Evolutionary conservation across 257 asterid species (phyloP).

Genomic region (Henckelia pumila): DNA sequence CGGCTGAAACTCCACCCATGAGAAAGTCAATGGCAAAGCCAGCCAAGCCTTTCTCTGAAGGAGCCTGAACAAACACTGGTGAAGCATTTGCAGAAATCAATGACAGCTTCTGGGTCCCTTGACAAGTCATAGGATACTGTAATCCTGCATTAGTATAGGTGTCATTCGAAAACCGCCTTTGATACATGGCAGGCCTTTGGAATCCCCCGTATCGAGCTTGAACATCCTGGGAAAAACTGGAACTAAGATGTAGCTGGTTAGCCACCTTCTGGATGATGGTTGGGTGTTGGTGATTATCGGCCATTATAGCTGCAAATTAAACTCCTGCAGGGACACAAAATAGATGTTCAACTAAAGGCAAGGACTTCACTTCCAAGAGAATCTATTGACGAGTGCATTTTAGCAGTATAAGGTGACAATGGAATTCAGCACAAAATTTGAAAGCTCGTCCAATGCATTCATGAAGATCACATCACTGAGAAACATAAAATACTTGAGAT

Average conservation of each 20-base stretch:
- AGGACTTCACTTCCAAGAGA: neutral
- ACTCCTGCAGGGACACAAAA: constrained; percentile 23
- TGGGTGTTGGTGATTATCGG: constrained; percentile 58
- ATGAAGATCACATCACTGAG: neutral
- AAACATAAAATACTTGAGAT: neutral
- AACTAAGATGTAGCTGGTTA: constrained; percentile 68
- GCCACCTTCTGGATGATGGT: constrained; percentile 66
- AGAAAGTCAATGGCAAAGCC: constrained; percentile 81
- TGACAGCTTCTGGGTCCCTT: constrained; percentile 50
- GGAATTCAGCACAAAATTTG: neutral
- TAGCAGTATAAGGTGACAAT: neutral
- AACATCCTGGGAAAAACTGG: constrained; percentile 49
- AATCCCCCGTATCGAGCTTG: constrained; percentile 52
- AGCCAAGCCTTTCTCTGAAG: constrained; percentile 68
- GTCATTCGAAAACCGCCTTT: constrained; percentile 59
- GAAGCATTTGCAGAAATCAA: constrained; percentile 71
- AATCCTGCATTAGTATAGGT: constrained; percentile 61
- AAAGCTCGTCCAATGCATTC: neutral
- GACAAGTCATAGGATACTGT: constrained; percentile 49
- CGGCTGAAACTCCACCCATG: constrained; percentile 97
- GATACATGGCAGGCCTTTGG: constrained; percentile 46
- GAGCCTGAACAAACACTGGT: constrained; percentile 86
- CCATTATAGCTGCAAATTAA: constrained; percentile 38
- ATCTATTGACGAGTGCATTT: neutral
- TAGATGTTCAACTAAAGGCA: constrained; percentile 13